Evolutionary conservation across 2,329 filamentous ascomycete species (phyloP).

Genomic region (Elsinoe perseae): DNA sequence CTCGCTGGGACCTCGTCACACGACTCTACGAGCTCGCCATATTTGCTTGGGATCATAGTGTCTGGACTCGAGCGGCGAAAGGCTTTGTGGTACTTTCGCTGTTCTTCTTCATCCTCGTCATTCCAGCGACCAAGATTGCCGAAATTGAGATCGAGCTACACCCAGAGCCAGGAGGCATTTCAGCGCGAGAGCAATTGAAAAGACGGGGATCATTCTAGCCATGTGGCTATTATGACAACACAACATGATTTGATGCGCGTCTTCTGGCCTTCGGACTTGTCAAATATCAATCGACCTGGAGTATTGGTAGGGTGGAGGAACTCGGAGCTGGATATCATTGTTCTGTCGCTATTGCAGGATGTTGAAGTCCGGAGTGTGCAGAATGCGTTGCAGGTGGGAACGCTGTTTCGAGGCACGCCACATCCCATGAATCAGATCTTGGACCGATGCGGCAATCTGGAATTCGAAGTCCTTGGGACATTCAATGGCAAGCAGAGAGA

Average conservation of each 20-base stretch:
- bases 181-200: conserved; percentile 88
- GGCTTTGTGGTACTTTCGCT: conserved; percentile 75
- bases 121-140: conserved; percentile 79
- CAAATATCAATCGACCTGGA: conserved; percentile 63
- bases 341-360: conserved; percentile 81
- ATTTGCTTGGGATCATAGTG: conserved; percentile 97
- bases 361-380: conserved; percentile 87
- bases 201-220: conserved; percentile 85
- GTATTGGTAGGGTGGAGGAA: conserved; percentile 95
- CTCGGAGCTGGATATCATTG: conserved; percentile 80
- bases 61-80: conserved; percentile 79
- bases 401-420: conserved; percentile 72
- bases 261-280: conserved; percentile 92
- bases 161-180: conserved; percentile 69
- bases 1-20: conserved; percentile 96
- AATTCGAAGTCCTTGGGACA: conserved; percentile 78
- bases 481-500: conserved; percentile 55
- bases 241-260: conserved; percentile 86
- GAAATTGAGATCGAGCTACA: conserved; percentile 69
- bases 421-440: conserved; percentile 75
- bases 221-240: conserved; percentile 55
- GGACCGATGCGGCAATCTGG: conserved; percentile 71
- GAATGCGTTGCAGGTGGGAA: conserved; percentile 73
- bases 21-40: conserved; percentile 93
- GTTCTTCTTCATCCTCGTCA: conserved; percentile 73